Evolutionary conservation across 2,329 filamentous ascomycete species (phyloP), one percentile per base, ranked within the genome.

Genomic region (Clarireedia homoeocarpa): DNA sequence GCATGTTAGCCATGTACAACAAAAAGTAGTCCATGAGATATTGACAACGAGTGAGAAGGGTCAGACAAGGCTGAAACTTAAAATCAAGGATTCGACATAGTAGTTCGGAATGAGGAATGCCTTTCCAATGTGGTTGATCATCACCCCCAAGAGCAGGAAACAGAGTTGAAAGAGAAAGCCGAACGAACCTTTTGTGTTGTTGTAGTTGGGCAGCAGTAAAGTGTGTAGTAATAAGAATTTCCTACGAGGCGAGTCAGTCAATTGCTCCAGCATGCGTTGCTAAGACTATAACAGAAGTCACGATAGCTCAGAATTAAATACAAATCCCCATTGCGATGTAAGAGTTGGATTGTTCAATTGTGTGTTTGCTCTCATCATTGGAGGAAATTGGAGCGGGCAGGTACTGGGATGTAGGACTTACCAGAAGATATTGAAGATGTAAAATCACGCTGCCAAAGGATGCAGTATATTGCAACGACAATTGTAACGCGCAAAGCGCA

Each of bases 1-100:
- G 17, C 53, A 44, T 36, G 53, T 55, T 56, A 58, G 54, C 51
- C 50, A 34, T 48, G 56, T 27, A 17, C 26, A 34, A 53, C 15
- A 36, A n/a, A n/a, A 44, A 7, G 10, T 17, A n/a, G 45, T 53
- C 46, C 26, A 47, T 51, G 27, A 27, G n/a, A 38, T 15, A 2
- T 5, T 36, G 45, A 10, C 51, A 27, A 46, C 58, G 38, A 55
- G 51, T 51, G 53, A 56, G 57, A 59, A 59, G 65, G 68, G 69
- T 73, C 71, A 73, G 71, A 73, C 71, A 73, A 73, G 71, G 71
- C 71, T 73, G 71, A 73, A 73, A 73, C 71, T 69, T 68, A 67
- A 64, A 58, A 67, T 62, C 12, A 71, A 68, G 66, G 68, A 65
- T 67, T 69, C 67, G 62, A 71, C 71, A 69, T 69, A 61, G 63